A percentile compares a stretch with the other conserved stretches of the same genome.
phyloP scores from a whole-genome alignment of 2,329 filamentous ascomycete species.

The Cladophialophora chaetospira region DNA sequence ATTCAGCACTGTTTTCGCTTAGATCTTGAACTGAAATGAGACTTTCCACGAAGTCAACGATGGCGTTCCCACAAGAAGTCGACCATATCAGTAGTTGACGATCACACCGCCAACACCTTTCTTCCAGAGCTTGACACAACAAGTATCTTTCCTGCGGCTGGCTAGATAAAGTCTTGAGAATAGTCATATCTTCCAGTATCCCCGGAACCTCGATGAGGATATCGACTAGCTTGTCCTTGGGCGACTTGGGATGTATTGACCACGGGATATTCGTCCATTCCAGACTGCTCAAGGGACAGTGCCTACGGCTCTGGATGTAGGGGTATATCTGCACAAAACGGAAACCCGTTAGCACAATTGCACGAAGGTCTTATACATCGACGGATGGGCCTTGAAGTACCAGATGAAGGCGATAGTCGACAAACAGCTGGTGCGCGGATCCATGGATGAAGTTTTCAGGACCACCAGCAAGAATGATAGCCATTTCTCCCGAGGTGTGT shows the following conservation, averaged over 20 bases:
- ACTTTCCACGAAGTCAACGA: conserved; percentile 7
- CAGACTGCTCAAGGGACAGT: conserved; percentile 2
- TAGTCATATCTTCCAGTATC: conserved; percentile 6
- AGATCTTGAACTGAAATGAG: not conserved
- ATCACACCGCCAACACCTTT: conserved; percentile 10
- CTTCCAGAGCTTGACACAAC: conserved; percentile 6
- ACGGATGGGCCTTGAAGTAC: not conserved
- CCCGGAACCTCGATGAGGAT: conserved; percentile 12
- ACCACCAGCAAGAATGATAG: conserved; percentile 9
- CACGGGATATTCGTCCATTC: conserved; percentile 12
- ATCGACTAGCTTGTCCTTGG: conserved; percentile 11
- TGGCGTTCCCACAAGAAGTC: conserved; percentile 4
- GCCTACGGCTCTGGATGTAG: conserved; percentile 11
- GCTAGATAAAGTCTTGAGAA: conserved; percentile 1
- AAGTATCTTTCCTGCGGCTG: conserved; percentile 1
- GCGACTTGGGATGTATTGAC: conserved; percentile 6
- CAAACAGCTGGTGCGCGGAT: conserved; percentile 6
- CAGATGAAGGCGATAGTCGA: conserved; percentile 15
- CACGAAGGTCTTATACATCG: not conserved
- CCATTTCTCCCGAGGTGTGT: conserved; percentile 10
- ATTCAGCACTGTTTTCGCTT: not conserved
- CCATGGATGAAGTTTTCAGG: conserved; percentile 11
- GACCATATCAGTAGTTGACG: conserved; percentile 9
- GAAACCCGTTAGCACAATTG: not conserved
- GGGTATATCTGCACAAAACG: conserved; percentile 9